Percentiles rank a stretch among this genome's conserved stretches.
These are phyloP conservation scores for Trichoderma atroviride DNA, from an alignment of 2,329 filamentous ascomycete species.

Conservation along the genomic window DNA sequence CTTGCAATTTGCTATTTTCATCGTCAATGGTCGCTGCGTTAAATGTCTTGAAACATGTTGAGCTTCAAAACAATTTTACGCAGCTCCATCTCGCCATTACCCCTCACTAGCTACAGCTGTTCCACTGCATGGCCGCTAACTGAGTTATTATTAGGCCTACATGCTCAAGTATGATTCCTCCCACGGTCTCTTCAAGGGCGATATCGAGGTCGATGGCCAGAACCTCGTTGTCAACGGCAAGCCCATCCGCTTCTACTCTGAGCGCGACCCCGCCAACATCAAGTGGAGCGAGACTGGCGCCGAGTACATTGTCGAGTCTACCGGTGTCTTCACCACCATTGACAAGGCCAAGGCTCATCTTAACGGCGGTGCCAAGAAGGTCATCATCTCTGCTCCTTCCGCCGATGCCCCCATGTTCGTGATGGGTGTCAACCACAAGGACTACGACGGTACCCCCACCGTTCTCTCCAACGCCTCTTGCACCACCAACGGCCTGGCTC, in stretches of 20 bases:
- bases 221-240: conserved; percentile 91
- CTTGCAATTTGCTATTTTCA: neutral
- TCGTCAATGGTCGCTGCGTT: neutral
- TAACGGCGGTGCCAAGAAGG: conserved; percentile 97
- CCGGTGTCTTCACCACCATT: conserved; percentile 97
- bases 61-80: neutral
- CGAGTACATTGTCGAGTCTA: conserved; percentile 95
- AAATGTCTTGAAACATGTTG: neutral
- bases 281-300: conserved; percentile 87
- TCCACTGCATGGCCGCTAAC: neutral
- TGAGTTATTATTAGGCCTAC: conserved; percentile 69
- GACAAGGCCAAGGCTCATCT: conserved; percentile 95
- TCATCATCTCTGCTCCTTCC: conserved; percentile 88
- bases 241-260: conserved; percentile 90
- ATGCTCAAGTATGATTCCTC: conserved; percentile 99
- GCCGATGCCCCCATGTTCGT: conserved; percentile 99
- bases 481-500: conserved; percentile 99
- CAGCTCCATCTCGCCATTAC: neutral
- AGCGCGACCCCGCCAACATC: conserved; percentile 87
- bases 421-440: conserved; percentile 97
- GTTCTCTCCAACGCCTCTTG: conserved; percentile 99
- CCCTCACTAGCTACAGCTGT: neutral
- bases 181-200: conserved; percentile 96
- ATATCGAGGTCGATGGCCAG: conserved; percentile 70
- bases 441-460: conserved; percentile 85